Conservation (phyloP, 2,329 filamentous ascomycete genomes). For the Penicillium sp. region DNA sequence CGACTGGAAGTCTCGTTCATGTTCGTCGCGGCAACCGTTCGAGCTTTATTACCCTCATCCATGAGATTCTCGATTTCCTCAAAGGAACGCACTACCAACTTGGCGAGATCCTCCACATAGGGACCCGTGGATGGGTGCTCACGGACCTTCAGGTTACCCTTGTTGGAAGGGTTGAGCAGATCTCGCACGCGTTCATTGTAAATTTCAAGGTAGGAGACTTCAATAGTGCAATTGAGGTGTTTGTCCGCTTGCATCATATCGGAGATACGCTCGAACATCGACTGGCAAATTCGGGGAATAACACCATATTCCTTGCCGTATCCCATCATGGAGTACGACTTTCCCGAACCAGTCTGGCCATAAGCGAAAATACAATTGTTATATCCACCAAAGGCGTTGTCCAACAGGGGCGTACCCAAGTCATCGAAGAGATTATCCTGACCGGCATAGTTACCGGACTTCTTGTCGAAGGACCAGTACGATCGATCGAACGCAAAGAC, state of each 20-base stretch:
- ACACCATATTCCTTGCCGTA: constrained; percentile 96
- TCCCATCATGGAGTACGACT: constrained; percentile 99
- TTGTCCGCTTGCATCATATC: constrained; percentile 69
- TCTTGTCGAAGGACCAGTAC: constrained; percentile 95
- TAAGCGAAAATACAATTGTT: constrained; percentile 99
- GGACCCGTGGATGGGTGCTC: constrained; percentile 97
- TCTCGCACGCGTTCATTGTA: constrained; percentile 98
- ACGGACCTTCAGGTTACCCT: constrained; percentile 94
- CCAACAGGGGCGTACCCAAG: constrained; percentile 83
- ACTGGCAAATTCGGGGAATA: constrained; percentile 94
- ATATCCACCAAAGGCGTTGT: constrained; percentile 98
- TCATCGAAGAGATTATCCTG: constrained; percentile 89
- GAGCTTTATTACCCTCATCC: constrained; percentile 98
- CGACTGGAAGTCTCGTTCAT: constrained; percentile 99
- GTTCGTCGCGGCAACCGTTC: constrained; percentile 97
- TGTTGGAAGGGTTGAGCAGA: constrained; percentile 90
- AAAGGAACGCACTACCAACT: constrained; percentile 90
- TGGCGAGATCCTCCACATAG: constrained; percentile 96
- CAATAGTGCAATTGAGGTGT: constrained; percentile 84
- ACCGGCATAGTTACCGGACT: constrained; percentile 80
- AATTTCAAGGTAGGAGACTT: constrained; percentile 98
- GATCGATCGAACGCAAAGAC: constrained; percentile 94
- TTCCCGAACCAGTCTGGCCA: constrained; percentile 96
- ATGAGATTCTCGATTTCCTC: constrained; percentile 95
- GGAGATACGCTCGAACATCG: constrained; percentile 91